phyloP scores from a whole-genome alignment of 148 eudicot genomes.

The Spergularia marina region DNA sequence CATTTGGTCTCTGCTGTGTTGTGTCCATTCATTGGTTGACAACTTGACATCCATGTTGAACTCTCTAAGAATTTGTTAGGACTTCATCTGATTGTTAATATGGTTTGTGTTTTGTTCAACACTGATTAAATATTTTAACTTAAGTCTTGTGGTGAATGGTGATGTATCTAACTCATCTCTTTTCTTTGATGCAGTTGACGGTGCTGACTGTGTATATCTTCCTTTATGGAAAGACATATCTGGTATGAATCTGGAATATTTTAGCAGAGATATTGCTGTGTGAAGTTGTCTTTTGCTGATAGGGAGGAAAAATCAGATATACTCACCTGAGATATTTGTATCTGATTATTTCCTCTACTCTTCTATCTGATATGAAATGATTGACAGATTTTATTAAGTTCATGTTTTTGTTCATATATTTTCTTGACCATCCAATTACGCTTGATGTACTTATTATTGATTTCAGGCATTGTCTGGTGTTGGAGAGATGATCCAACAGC shows the following conservation, averaged over 20 bases:
- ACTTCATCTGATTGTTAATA: background rate
- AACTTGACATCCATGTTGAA: background rate
- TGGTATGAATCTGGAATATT: conserved; percentile 48
- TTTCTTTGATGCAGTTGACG: conserved; percentile 72
- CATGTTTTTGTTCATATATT: background rate
- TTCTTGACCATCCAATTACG: background rate
- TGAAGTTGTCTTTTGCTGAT: background rate
- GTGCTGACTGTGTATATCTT: conserved; percentile 89
- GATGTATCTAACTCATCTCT: conserved; percentile 9
- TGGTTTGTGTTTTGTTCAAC: background rate
- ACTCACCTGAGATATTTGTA: background rate
- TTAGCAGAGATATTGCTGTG: background rate
- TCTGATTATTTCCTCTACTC: background rate
- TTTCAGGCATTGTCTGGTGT: conserved; percentile 92
- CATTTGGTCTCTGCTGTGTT: background rate
- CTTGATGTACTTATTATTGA: conserved; percentile 8
- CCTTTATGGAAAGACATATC: conserved; percentile 89
- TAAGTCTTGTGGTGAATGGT: background rate
- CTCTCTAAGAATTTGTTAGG: background rate
- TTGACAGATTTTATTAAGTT: background rate
- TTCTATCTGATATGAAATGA: background rate
- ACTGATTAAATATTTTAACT: background rate
- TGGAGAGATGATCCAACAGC: conserved; percentile 59
- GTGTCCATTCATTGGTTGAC: background rate
- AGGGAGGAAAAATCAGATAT: background rate